Base-by-base conservation (phyloP, 768 basidiomycete genomes). In the Neoboletus brunneissimus region DNA sequence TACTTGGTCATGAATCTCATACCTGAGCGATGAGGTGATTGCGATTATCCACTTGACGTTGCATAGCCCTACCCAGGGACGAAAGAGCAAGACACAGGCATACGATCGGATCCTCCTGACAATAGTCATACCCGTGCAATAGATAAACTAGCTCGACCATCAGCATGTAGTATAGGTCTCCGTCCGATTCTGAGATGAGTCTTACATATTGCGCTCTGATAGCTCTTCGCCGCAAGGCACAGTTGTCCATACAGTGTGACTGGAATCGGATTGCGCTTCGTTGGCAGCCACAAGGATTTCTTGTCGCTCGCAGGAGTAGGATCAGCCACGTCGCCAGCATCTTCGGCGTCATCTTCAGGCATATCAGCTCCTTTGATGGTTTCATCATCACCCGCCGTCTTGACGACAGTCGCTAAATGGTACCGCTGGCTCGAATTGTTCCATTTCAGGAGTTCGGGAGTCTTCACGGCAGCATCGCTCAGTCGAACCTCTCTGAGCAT, bases 21-120 rank as follows among this genome's bases (percentile, higher is more conserved):
- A 51, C 49, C 38, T 40, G 38, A 40, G 49, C 37, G 37, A 98
- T 81, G 56, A 94, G 80, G 69, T 96, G 91, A 66, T 97, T 90
- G 40, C 94, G 76, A 68, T 99, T 98, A 73, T 98, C 96, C 15
- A 88, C 86, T 69, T 98, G 95, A 20, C 96, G 81, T 61, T 95
- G 91, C 87, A 93, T 92, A 0, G 94, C 89, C 37, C 96, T 81
- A 12, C 94, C 93, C 45, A 97, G 67, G 18, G 91, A 97, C 0
- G 91, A 87, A 43, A 94, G 85, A 0, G 88, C 90, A 5, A 98
- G 78, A 41, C 81, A 83, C 6, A 98, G 76, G 66, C 89, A 94
- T 23, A 97, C 78, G 73, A 95, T 77, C 0, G 94, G 91, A 68
- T 98, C 91, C n/a, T 91, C 77, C 0, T 83, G 87, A 57, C 84